A percentile compares a stretch with the other conserved stretches of the same genome.
Conservation (phyloP, 495 filamentous ascomycete genomes). For the Sporormia fimetaria region DNA sequence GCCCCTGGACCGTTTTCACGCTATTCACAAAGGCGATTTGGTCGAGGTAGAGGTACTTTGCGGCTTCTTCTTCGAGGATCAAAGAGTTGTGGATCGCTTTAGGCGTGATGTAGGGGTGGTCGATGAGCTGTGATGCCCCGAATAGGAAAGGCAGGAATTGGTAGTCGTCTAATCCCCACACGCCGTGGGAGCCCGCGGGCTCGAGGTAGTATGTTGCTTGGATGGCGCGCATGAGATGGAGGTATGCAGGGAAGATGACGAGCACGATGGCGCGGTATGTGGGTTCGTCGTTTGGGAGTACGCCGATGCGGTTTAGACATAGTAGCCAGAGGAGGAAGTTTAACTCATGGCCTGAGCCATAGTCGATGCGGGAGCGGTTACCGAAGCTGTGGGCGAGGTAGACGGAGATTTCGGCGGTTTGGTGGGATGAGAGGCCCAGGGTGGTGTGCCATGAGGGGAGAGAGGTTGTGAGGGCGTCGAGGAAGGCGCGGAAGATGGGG, state of each 20-base stretch:
- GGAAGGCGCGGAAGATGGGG: constrained; percentile 71
- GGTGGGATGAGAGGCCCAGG: constrained; percentile 36
- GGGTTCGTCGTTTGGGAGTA: constrained; percentile 42
- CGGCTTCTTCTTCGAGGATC: constrained; percentile 71
- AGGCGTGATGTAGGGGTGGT: constrained; percentile 80
- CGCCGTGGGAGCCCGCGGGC: constrained; percentile 64
- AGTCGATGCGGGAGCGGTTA: constrained; percentile 82
- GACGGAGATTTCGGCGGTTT: constrained; percentile 57
- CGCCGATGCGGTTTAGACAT: constrained; percentile 68
- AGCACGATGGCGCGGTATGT: constrained; percentile 67
- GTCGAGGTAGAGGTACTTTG: constrained; percentile 76
- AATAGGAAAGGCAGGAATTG: constrained; percentile 95
- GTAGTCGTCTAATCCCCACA: constrained; percentile 97
- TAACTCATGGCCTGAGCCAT: constrained; percentile 92
- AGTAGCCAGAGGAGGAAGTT: constrained; percentile 94
- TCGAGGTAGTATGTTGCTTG: constrained; percentile 91
- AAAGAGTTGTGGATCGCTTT: constrained; percentile 75
- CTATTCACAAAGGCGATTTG: constrained; percentile 90
- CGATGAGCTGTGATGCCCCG: constrained; percentile 77
- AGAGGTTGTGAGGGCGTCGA: constrained; percentile 55
- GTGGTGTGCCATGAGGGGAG: constrained; percentile 44
- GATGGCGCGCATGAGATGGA: constrained; percentile 65
- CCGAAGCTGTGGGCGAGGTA: constrained; percentile 81
- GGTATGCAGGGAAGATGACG: constrained; percentile 67
- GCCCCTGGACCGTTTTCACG: constrained; percentile 89